Evolutionary conservation across 768 basidiomycete genomes (phyloP).

Genomic region (Boletus rufocinnamomeus): DNA sequence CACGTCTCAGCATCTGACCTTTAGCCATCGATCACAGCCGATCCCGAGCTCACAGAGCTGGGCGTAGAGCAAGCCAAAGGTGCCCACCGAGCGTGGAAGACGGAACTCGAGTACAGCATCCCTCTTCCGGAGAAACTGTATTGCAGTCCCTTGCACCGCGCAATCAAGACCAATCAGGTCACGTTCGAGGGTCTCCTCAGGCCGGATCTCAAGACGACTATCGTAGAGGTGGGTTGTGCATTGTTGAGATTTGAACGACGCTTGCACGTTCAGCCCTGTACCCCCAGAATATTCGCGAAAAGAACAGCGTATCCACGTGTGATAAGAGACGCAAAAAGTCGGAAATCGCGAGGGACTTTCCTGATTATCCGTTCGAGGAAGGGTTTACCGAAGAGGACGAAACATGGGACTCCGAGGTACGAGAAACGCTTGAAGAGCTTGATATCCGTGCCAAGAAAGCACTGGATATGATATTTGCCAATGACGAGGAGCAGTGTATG

Average conservation of each 20-base stretch:
- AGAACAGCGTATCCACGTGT: slow-evolving; percentile 68
- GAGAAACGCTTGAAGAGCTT: slow-evolving; percentile 54
- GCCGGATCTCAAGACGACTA: slow-evolving; percentile 36
- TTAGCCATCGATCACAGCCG: slow-evolving; percentile 43
- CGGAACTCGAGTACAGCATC: slow-evolving; percentile 43
- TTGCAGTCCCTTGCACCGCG: slow-evolving; percentile 63
- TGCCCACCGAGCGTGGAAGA: slow-evolving; percentile 49
- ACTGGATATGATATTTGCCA: slow-evolving; percentile 56
- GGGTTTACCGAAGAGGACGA: slow-evolving; percentile 64
- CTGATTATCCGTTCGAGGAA: slow-evolving; percentile 54
- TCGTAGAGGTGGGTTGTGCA: slow-evolving; percentile 53
- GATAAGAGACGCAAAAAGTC: slow-evolving; percentile 58
- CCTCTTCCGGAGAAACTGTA: slow-evolving; percentile 59
- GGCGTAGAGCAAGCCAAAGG: slow-evolving; percentile 58
- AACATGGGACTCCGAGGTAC: slow-evolving; percentile 53
- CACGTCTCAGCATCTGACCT: neutral
- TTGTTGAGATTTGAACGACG: neutral
- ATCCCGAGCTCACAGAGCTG: slow-evolving; percentile 60
- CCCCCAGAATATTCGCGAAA: slow-evolving; percentile 64
- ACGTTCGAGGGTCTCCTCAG: slow-evolving; percentile 50
- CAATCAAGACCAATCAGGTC: slow-evolving; percentile 55
- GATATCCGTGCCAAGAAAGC: slow-evolving; percentile 50
- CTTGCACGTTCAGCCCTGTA: neutral
- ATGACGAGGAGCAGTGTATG: slow-evolving; percentile 50
- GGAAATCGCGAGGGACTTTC: slow-evolving; percentile 49